Evolutionary conservation across 768 basidiomycete species (phyloP), one percentile per base, ranked within the genome.

Genomic region (Fomitopsis pulvina): DNA sequence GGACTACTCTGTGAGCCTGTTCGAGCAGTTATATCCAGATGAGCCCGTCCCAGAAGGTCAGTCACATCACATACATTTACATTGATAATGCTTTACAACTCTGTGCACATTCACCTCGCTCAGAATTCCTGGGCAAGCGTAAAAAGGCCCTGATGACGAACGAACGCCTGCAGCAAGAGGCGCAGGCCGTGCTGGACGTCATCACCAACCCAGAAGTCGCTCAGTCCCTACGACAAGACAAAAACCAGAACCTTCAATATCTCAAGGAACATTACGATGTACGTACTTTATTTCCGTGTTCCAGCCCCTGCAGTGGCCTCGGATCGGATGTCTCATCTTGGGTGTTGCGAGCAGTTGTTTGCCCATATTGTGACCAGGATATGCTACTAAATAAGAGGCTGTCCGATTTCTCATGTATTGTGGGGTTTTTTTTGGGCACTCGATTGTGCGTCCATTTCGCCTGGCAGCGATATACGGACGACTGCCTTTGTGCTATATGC

Each of bases 181-280:
- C 95, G 0, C 88, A 92, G 63, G 87, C 86, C 8, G 92, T 98
- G 34, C 71, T 97, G 52, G 89, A 95, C 62, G 92, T 97, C 41
- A 98, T 99, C 64, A 89, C 94, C 66, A 94, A 93, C 60, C 92
- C 93, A 1, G 93, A 96, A 55, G 94, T 98, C 22, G 95, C 91
- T 5, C 91, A 93, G 56, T 84, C 92, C 8, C 72, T 99, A 48
- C 83, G 93, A 42, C 92, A 94, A 68, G 96, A 99, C 69, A 96
- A 96, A 73, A 90, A 89, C 58, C 94, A 96, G 75, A 98, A 97
- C 66, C 60, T 98, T 67, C 83, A 88, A 52, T 91, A 93, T 69
- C 78, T 99, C 61, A 92, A 91, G 70, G 92, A 95, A 49, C 84
- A 94, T 65, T 94, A 94, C 45, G 48, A 53, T 37, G 50, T 55